Base-by-base conservation (phyloP, 2,329 filamentous ascomycete genomes). In the Ophiostoma triangulosporum region DNA sequence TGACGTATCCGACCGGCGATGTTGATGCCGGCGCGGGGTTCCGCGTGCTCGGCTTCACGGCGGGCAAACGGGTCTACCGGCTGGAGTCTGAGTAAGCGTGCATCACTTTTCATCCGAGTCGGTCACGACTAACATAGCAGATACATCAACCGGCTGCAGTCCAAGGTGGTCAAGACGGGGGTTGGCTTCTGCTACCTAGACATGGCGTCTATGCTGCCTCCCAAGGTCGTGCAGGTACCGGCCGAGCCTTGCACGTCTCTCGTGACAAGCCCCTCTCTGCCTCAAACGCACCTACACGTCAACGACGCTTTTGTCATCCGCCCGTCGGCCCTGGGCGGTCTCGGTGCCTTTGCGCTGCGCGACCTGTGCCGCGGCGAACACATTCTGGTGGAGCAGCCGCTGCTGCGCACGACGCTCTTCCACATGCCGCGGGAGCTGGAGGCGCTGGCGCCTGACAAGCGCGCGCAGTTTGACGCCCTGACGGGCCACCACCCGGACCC, bases 321-420 rank as follows among this genome's bases (percentile, higher is more conserved):
- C 3, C 60, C 60, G 9, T 76, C 74, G 0, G 48, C 56, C 0
- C 62, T 73, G 1, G 68, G 69, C 0, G 75, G 75, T 1, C 67
- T 69, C 45, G 76, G 76, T 0, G 69, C 66, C 0, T 76, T 78
- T 48, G 74, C 76, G 0, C 57, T 60, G 1, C 61, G 59, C 5
- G 62, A 68, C 6, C 65, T 79, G 11, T 57, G 57, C 17, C 50
- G 58, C 0, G 67, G 67, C 33, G 67, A 73, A 33, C 58, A 64
- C 1, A 68, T 79, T 8, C 67, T 77, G 0, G 58, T 67, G 0
- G 76, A 80, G 61, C 58, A 56, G 11, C 69, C 74, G 0, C 61
- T 77, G 0, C 60, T 78, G 15, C 61, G 62, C 3, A 65, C 64
- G 2, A 61, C 56, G 36, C 46, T 57, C 12, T 55, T 53, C 9